Percentiles rank a stretch among this genome's conserved stretches.
These are phyloP conservation scores for Ophiosphaerella korrae DNA, from an alignment of 2,329 filamentous ascomycete species.

Conservation along the genomic window DNA sequence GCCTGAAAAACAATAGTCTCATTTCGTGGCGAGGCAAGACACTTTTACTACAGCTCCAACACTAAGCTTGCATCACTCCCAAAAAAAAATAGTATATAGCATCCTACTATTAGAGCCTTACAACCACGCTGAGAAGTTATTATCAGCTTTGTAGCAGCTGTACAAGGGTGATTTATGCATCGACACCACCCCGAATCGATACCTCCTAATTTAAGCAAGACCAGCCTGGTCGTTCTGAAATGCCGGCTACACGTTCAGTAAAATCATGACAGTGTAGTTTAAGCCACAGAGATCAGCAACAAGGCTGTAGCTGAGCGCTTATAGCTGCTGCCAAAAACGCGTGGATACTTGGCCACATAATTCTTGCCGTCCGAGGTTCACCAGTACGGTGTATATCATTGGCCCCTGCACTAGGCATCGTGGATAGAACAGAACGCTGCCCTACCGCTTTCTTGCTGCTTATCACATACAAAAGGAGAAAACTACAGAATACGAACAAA, in stretches of 20 bases:
- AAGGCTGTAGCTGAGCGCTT: not conserved
- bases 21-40: not conserved
- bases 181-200: not conserved
- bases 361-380: not conserved
- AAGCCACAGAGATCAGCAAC: not conserved
- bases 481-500: too few species aligned
- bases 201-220: too few species aligned
- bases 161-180: not conserved
- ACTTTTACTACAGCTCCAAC: too few species aligned
- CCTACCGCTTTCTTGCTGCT: too few species aligned
- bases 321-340: not conserved
- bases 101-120: not conserved
- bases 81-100: not conserved
- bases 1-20: not conserved
- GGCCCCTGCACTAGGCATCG: not conserved
- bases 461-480: too few species aligned
- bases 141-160: not conserved
- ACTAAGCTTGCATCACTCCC: not conserved
- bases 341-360: not conserved
- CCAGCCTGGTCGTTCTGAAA: too few species aligned
- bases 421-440: too few species aligned
- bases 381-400: not conserved
- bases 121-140: not conserved
- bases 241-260: too few species aligned
- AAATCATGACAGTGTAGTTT: too few species aligned